phyloP scores from a whole-genome alignment of 768 basidiomycete species.

The Pleurotus salmoneostramineus region DNA sequence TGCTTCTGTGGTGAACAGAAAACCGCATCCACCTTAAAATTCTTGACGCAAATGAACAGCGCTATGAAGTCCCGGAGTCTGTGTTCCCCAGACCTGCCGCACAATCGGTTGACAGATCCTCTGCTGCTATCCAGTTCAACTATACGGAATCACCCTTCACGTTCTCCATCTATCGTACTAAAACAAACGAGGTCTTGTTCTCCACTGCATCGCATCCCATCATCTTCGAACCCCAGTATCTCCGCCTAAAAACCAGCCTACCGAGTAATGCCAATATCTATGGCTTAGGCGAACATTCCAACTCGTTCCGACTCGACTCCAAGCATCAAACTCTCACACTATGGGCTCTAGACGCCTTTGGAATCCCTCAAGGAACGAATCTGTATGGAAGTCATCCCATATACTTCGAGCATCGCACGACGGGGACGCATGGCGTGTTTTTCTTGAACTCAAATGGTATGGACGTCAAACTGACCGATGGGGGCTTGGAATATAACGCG shows the following conservation, averaged over 20 bases:
- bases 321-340: slow-evolving; percentile 45
- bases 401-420: slow-evolving; percentile 66
- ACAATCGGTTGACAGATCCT: slow-evolving; percentile 19
- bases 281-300: slow-evolving; percentile 74
- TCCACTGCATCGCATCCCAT: slow-evolving; percentile 56
- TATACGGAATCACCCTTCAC: slow-evolving; percentile 60
- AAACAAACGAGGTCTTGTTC: slow-evolving; percentile 55
- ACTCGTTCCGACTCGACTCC: slow-evolving; percentile 54
- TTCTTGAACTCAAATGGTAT: slow-evolving; percentile 71
- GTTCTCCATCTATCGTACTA: slow-evolving; percentile 51
- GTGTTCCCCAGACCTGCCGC: slow-evolving; percentile 53
- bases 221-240: slow-evolving; percentile 76
- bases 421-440: slow-evolving; percentile 68
- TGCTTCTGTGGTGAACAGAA: slow-evolving; percentile 22
- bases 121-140: slow-evolving; percentile 52
- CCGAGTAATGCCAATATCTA: slow-evolving; percentile 66
- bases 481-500: slow-evolving; percentile 66
- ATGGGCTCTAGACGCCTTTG: slow-evolving; percentile 66
- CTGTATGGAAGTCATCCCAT: slow-evolving; percentile 73
- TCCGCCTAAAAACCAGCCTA: slow-evolving; percentile 64
- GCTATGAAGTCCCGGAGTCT: slow-evolving; percentile 63
- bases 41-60: slow-evolving; percentile 39
- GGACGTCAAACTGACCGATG: slow-evolving; percentile 65
- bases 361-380: slow-evolving; percentile 54
- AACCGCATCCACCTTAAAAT: slow-evolving; percentile 65